Base-by-base conservation (phyloP, 2,329 filamentous ascomycete genomes). In the Aspergillus floridensis region DNA sequence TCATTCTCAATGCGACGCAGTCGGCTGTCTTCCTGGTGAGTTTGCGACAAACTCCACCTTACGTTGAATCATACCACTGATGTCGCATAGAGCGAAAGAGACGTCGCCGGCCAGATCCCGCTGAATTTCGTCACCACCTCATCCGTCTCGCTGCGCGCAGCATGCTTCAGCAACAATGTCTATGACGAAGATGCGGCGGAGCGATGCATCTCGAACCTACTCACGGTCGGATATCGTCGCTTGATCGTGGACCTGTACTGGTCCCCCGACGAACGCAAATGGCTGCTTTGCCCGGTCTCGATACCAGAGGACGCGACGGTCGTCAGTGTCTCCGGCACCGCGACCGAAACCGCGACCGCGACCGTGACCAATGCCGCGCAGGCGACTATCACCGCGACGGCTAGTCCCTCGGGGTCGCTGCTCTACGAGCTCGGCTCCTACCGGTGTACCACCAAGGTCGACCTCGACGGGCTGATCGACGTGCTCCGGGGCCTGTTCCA, bases 241-340 rank as follows among this genome's bases (percentile, higher is more conserved):
- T 78, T 88, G 49, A 73, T 83, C 48, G 72, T 88, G 29, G 87
- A 89, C 69, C 65, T 88, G 12, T 89, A 86, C 67, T 89, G 87
- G 87, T 86, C 88, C 63, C 67, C 79, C 24, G 77, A 74, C 31
- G 78, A 80, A 29, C 73, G 72, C 32, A 68, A 77, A 46, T 89
- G 86, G 84, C 83, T 78, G 53, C 78, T 89, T 19, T 89, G 87
- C 68, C 87, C 87, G 0, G 83, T 83, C 2, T 71, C 81, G 49
- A 76, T 86, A 55, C 80, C 81, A 38, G 63, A 66, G 29, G 66
- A 66, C 57, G 61, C 61, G 31, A 52, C 63, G 5, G 67, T 63
- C 31, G 63, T 66, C 12, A 66, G 59, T 8, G 58, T 67, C n/a
- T 67, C 68, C 4, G 63, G 63, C 11, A 62, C 58, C 24, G 59